Evolutionary conservation across 371 early-diverging fungal species (phyloP).

Genomic region (Lichtheimia ramosa): DNA sequence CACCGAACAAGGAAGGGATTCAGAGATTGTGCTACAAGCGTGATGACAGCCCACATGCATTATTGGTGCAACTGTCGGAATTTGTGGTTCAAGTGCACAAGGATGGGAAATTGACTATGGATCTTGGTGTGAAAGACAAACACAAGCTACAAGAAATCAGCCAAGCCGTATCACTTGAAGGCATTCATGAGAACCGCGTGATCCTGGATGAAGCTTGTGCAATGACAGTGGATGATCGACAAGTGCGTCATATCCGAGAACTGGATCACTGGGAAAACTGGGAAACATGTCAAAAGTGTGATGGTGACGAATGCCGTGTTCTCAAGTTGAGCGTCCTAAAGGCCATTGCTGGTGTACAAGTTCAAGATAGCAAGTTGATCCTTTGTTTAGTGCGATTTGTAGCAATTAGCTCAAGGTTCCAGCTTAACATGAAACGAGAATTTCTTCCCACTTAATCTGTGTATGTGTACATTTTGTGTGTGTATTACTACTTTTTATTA

Average conservation of each 20-base stretch:
- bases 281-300: conserved; percentile 19
- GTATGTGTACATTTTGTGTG: too few species aligned
- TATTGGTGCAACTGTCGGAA: conserved; percentile 44
- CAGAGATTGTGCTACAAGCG: conserved; percentile 41
- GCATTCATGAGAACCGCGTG: conserved; percentile 14
- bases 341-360: conserved; percentile 35
- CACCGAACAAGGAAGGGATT: conserved; percentile 9
- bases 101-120: neutral
- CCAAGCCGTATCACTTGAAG: conserved; percentile 19
- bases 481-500: conserved; percentile 9
- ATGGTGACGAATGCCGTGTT: conserved; percentile 7
- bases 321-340: conserved; percentile 25
- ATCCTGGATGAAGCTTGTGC: conserved; percentile 40
- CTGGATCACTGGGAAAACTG: conserved; percentile 18
- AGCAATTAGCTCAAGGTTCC: conserved; percentile 42
- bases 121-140: conserved; percentile 21
- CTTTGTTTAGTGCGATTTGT: conserved; percentile 43
- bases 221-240: conserved; percentile 42
- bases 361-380: conserved; percentile 24
- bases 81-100: conserved; percentile 24
- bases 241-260: conserved; percentile 20
- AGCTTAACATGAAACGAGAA: conserved; percentile 45
- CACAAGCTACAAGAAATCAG: conserved; percentile 37
- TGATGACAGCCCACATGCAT: conserved; percentile 28
- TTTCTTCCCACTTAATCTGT: conserved; percentile 20